A percentile compares a stretch with the other conserved stretches of the same genome.
Evolutionary conservation across 1,139 yeast species (phyloP).

Genomic region (Blastobotrys persicus): DNA sequence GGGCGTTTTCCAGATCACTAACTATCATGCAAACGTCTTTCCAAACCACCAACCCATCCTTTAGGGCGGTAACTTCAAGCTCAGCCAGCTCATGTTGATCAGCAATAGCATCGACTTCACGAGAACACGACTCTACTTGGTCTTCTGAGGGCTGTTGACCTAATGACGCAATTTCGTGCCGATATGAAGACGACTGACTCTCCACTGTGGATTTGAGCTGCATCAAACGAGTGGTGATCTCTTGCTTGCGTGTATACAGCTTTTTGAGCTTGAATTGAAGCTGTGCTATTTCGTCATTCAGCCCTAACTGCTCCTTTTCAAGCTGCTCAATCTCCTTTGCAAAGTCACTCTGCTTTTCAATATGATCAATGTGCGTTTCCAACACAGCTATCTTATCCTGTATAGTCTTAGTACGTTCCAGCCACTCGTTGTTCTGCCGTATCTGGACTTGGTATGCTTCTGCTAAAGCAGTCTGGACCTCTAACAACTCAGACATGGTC

Average conservation of each 20-base stretch:
- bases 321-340: constrained; percentile 13
- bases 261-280: constrained; percentile 20
- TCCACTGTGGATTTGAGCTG: constrained; percentile 20
- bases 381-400: constrained; percentile 18
- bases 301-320: constrained; percentile 14
- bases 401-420: constrained; percentile 16
- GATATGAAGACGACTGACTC: constrained; percentile 20
- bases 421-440: constrained; percentile 19
- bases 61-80: constrained; percentile 26
- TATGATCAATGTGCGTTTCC: constrained; percentile 15
- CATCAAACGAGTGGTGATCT: constrained; percentile 9
- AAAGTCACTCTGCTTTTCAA: constrained; percentile 19
- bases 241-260: constrained; percentile 18
- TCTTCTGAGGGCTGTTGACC: constrained; percentile 5
- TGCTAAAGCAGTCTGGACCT: constrained; percentile 20
- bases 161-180: constrained; percentile 17
- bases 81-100: constrained; percentile 20
- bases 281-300: constrained; percentile 18
- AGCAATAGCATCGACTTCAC: constrained; percentile 25
- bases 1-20: constrained; percentile 21
- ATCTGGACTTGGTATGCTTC: constrained; percentile 21
- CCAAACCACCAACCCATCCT: constrained; percentile 32
- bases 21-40: constrained; percentile 26
- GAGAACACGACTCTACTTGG: constrained; percentile 19
- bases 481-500: constrained; percentile 22